Base-by-base conservation (phyloP, 345 rosid genomes). In the Camelina neglecta region DNA sequence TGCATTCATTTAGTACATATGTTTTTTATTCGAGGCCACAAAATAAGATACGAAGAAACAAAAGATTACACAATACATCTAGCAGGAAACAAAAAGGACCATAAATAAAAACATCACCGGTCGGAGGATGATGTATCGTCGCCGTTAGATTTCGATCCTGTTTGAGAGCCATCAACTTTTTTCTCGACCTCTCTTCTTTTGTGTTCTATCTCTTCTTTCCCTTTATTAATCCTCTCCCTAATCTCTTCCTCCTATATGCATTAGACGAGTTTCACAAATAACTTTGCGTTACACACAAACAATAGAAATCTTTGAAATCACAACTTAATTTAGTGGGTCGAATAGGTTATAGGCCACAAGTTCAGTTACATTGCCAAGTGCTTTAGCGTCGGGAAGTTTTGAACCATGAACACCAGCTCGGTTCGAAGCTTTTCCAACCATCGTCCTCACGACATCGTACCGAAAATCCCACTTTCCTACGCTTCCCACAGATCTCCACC, bases 331-430 rank as follows among this genome's bases (percentile, higher is more conserved):
- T 23, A 15, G 29, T 31, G 1, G 54, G n/a, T n/a, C n/a, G n/a
- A n/a, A n/a, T n/a, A n/a, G n/a, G n/a, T n/a, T n/a, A n/a, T 2
- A 7, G 2, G 48, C 26, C 39, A 44, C 3, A 20, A 7, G 1
- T 47, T 10, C 16, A 65, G 11, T 65, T 78, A 78, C 81, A 72
- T 66, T 72, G 39, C 66, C 59, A 66, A 78, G 77, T 78, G 42
- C 6, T 72, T 72, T 78, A 31, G 81, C 44, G 24, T 66, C 26
- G 21, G 77, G 73, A 44, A 58, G 42, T n/a, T 57, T 50, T 0
- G 77, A 66, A 72, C 81, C 81, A 60, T 72, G 74, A 72, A 72
- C 81, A 66, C 81, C 69, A 2, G 81, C 58, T 78, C 81, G 73
- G 58, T 78, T 45, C 3, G 77, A 72, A 7, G 77, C 69, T 78